phyloP scores from a whole-genome alignment of 352 stramenopile species.

The Phytophthora melonis region DNA sequence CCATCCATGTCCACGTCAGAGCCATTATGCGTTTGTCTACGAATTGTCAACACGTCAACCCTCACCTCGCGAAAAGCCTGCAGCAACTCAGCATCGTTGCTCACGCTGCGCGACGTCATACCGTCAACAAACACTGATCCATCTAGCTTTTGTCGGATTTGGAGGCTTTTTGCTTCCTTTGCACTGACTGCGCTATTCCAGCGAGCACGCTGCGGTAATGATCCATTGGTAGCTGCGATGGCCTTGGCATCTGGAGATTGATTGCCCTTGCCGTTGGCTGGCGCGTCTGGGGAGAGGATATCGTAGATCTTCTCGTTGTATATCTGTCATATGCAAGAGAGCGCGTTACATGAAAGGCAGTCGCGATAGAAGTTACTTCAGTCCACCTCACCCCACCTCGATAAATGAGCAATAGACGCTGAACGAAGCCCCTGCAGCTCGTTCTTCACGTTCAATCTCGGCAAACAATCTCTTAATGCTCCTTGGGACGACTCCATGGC shows the following conservation, averaged over 20 bases:
- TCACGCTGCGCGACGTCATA: conserved; percentile 64
- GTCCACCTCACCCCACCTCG: conserved; percentile 41
- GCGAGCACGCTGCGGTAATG: conserved; percentile 40
- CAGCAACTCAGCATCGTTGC: conserved; percentile 54
- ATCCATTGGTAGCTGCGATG: conserved; percentile 10
- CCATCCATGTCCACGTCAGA: not conserved
- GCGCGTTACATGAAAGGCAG: not conserved
- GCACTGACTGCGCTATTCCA: conserved; percentile 62
- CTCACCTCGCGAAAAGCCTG: conserved; percentile 69
- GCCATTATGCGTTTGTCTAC: not conserved
- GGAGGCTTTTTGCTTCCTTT: conserved; percentile 64
- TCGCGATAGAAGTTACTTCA: too few species aligned
- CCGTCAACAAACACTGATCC: conserved; percentile 77
- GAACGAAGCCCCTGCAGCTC: conserved; percentile 42
- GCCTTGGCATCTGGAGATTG: conserved; percentile 25
- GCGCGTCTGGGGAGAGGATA: conserved; percentile 51
- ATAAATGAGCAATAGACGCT: conserved; percentile 73
- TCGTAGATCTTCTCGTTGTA: conserved; percentile 88
- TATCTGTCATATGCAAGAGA: conserved; percentile 45
- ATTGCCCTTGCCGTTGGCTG: conserved; percentile 15
- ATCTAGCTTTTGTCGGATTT: conserved; percentile 73
- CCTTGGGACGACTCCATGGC: conserved; percentile 65
- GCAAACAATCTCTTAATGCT: conserved; percentile 66
- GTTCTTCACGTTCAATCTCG: conserved; percentile 42
- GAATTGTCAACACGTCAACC: not conserved